Evolutionary conservation across 257 asterid species (phyloP).

Genomic region (Solanum neorickii): DNA sequence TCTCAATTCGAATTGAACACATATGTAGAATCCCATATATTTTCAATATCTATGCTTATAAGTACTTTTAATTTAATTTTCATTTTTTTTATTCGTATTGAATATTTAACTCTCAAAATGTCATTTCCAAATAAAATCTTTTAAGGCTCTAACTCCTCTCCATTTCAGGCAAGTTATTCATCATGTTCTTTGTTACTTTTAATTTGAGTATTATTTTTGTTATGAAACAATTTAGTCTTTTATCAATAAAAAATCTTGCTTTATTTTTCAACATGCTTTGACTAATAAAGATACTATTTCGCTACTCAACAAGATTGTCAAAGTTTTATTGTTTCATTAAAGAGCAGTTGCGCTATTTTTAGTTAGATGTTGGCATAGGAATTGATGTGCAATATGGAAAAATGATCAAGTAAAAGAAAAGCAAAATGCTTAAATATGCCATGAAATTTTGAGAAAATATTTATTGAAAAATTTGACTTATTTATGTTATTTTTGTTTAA

Average conservation of each 20-base stretch:
- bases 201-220: background rate
- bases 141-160: background rate
- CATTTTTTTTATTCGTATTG: background rate
- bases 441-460: background rate
- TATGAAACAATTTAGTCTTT: background rate
- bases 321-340: background rate
- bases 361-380: background rate
- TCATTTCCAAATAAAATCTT: background rate
- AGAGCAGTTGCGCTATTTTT: background rate
- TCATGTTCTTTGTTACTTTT: background rate
- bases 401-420: background rate
- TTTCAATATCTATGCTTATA: background rate
- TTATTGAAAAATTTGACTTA: too few species aligned
- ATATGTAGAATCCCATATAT: accelerated
- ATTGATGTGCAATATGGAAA: background rate
- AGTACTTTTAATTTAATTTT: background rate
- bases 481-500: background rate
- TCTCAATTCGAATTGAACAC: too few species aligned
- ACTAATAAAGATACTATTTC: background rate
- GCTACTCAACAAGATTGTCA: background rate
- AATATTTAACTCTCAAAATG: background rate
- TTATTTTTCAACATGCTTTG: background rate
- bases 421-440: too few species aligned
- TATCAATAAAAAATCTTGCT: background rate
- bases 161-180: background rate